Conservation (phyloP, 345 rosid species). For the Hypericum perforatum region DNA sequence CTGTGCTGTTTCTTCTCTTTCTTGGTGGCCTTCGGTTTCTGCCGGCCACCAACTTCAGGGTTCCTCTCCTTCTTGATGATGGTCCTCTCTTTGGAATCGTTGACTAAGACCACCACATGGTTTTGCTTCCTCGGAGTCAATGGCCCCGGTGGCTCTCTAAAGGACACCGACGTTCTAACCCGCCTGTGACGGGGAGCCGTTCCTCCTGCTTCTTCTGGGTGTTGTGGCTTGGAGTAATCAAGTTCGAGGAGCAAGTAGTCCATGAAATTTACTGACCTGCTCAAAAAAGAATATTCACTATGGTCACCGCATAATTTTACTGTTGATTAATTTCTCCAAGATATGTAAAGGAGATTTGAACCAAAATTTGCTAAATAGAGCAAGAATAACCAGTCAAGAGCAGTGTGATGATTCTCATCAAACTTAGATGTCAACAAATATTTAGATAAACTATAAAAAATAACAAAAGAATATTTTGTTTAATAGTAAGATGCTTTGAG, state of each 20-base stretch:
- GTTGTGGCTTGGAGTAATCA: constrained; percentile 23
- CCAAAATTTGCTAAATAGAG: too few species aligned
- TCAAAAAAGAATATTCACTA: background rate
- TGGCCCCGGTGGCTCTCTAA: constrained; percentile 41
- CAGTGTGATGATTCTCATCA: too few species aligned
- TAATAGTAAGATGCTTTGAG: too few species aligned
- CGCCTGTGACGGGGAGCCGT: constrained; percentile 25
- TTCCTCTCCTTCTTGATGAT: constrained; percentile 24
- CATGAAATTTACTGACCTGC: constrained; percentile 84
- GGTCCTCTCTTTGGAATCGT: constrained; percentile 15
- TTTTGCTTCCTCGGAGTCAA: constrained; percentile 30
- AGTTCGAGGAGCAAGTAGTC: constrained; percentile 46
- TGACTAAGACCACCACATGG: constrained; percentile 36
- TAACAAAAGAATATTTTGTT: too few species aligned
- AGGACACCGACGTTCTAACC: constrained; percentile 67
- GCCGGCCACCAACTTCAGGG: constrained; percentile 19
- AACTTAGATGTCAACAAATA: too few species aligned
- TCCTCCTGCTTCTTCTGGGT: background rate
- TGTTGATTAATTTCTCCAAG: too few species aligned
- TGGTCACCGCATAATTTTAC: too few species aligned
- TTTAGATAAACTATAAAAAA: too few species aligned
- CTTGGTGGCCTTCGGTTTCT: constrained; percentile 13
- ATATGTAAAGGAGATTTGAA: too few species aligned
- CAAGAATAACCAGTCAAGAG: too few species aligned
- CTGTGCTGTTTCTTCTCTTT: constrained; percentile 4